phyloP scores from a whole-genome alignment of 345 rosid genomes.

The Lepidium aucheri region DNA sequence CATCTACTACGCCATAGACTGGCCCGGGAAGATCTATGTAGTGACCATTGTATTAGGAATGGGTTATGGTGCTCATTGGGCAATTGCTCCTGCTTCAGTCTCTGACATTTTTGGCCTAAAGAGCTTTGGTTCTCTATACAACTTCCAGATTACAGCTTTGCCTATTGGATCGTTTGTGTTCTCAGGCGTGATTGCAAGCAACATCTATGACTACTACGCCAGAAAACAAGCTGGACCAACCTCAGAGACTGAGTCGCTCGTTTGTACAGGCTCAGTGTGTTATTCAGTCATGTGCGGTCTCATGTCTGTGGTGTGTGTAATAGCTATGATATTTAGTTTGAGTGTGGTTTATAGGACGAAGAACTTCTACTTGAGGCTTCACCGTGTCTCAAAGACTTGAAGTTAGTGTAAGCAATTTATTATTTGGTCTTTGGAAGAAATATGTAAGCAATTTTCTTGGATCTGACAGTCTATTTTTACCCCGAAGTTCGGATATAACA shows the following conservation, averaged over 20 bases:
- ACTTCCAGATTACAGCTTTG: slow-evolving; percentile 45
- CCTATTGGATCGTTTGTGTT: slow-evolving; percentile 67
- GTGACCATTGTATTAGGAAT: slow-evolving; percentile 51
- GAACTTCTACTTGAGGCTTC: slow-evolving; percentile 52
- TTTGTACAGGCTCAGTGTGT: slow-evolving; percentile 54
- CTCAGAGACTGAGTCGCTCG: slow-evolving; percentile 28
- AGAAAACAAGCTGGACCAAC: slow-evolving; percentile 41
- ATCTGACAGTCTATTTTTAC: too few relatives aligned
- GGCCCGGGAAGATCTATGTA: slow-evolving; percentile 58
- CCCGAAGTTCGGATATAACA: too few relatives aligned
- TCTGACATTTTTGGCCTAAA: slow-evolving; percentile 70
- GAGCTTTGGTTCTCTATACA: slow-evolving; percentile 67
- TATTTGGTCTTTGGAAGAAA: neutral
- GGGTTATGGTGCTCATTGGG: slow-evolving; percentile 65
- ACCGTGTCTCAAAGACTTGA: slow-evolving; percentile 33
- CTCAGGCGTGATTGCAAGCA: slow-evolving; percentile 70
- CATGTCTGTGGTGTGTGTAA: slow-evolving; percentile 48
- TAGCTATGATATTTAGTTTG: slow-evolving; percentile 46
- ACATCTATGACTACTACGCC: slow-evolving; percentile 67
- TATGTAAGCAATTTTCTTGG: neutral
- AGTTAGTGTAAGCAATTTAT: slow-evolving; percentile 1
- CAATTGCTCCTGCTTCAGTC: slow-evolving; percentile 48
- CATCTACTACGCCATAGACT: slow-evolving; percentile 47
- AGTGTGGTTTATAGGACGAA: slow-evolving; percentile 61
- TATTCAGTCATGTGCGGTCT: slow-evolving; percentile 54